A percentile compares a stretch with the other conserved stretches of the same genome.
These are phyloP conservation scores for Aspergillus fructus DNA, from an alignment of 2,329 filamentous ascomycete species.

Conservation along the genomic window DNA sequence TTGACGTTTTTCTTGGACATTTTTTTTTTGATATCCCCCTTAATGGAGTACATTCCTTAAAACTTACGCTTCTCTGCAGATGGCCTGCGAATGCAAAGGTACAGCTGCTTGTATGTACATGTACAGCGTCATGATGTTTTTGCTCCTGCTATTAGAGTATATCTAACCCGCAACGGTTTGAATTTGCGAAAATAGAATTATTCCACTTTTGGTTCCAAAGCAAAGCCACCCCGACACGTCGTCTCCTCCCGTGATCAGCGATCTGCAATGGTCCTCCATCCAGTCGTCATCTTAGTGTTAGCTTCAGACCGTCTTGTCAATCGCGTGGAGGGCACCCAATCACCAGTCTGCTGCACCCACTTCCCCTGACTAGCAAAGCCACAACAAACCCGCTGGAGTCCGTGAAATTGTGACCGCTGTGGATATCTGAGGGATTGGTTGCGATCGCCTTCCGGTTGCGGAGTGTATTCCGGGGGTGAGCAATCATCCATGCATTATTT, in stretches of 20 bases:
- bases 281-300: neutral
- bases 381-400: neutral
- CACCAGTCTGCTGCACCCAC: neutral
- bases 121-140: conserved; percentile 7
- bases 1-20: conserved; percentile 13
- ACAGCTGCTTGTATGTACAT: neutral
- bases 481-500: no score
- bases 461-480: no score
- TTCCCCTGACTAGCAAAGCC: neutral
- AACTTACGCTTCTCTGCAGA: conserved; percentile 1
- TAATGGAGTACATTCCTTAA: conserved; percentile 32
- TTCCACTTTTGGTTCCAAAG: neutral
- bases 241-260: neutral
- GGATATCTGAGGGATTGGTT: neutral
- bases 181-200: neutral
- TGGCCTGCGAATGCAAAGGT: neutral
- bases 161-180: no score
- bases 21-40: conserved; percentile 19
- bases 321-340: neutral
- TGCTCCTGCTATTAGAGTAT: no score
- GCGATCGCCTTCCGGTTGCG: neutral
- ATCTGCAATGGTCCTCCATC: no score
- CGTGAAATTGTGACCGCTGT: neutral
- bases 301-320: neutral
- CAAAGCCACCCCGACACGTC: neutral